Percentiles rank a stretch among this genome's conserved stretches.
phyloP scores from a whole-genome alignment of 2,329 filamentous ascomycete genomes.

The Coniosporium tulheliwenetii region DNA sequence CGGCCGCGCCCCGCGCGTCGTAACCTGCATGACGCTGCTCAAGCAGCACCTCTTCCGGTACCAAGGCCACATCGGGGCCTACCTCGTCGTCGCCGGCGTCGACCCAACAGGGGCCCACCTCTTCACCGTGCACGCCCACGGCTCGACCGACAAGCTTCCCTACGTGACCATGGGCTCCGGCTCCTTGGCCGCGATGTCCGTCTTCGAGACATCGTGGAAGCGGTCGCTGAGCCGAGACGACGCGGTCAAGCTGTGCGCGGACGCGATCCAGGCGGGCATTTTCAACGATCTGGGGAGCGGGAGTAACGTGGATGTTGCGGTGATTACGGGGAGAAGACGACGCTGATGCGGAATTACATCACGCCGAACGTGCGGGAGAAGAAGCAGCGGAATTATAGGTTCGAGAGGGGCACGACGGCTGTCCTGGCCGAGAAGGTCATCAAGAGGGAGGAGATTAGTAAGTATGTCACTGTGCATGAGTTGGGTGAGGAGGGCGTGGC shows the following conservation, averaged over 20 bases:
- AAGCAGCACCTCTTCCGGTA: constrained; percentile 99
- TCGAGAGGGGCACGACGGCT: constrained; percentile 82
- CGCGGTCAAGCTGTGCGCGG: constrained; percentile 65
- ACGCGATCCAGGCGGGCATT: constrained; percentile 91
- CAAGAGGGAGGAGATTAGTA: constrained; percentile 80
- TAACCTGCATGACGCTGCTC: constrained; percentile 98
- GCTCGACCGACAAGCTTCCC: constrained; percentile 93
- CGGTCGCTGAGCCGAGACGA: constrained; percentile 58
- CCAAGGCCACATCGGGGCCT: constrained; percentile 94
- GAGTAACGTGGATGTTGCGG: constrained; percentile 90
- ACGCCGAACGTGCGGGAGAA: constrained; percentile 79
- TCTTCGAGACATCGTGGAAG: constrained; percentile 97
- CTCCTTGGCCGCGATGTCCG: constrained; percentile 89
- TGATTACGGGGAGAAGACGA: constrained; percentile 94
- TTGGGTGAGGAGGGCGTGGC: constrained; percentile 52
- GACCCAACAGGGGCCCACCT: constrained; percentile 91
- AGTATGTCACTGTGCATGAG: constrained; percentile 87
- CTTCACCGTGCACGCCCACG: constrained; percentile 97
- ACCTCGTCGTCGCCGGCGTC: constrained; percentile 91
- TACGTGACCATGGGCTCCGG: constrained; percentile 99
- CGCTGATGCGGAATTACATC: constrained; percentile 80
- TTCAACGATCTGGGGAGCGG: constrained; percentile 97
- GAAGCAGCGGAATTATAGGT: constrained; percentile 90
- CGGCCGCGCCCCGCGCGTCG: constrained; percentile 88
- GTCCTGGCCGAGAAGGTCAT: constrained; percentile 94